phyloP scores from a whole-genome alignment of 345 rosid genomes.

The Citrus maxima region DNA sequence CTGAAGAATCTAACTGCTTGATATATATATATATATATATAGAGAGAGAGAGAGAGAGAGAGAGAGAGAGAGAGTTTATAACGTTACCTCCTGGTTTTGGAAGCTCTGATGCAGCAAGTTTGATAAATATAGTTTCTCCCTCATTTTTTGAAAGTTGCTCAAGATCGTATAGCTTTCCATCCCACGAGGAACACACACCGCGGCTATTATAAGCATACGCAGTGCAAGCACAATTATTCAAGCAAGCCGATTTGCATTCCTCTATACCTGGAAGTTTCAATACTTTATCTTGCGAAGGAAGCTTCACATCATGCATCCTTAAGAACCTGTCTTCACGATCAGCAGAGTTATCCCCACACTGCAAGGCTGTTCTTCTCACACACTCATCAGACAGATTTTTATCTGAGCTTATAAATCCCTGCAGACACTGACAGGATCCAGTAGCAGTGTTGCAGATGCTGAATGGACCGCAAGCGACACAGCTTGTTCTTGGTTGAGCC shows the following conservation, averaged over 20 bases:
- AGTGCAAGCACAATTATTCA: constrained; percentile 13
- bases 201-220: constrained; percentile 16
- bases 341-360: not conserved
- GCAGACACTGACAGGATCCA: not conserved
- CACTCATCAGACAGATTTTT: not conserved
- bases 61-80: too few relatives aligned
- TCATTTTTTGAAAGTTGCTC: not conserved
- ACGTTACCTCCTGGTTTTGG: constrained; percentile 9
- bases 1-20: not conserved
- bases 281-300: too few relatives aligned
- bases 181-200: constrained; percentile 1
- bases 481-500: not conserved
- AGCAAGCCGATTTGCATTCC: constrained; percentile 10
- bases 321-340: constrained; percentile 3
- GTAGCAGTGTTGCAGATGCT: not conserved
- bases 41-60: too few relatives aligned
- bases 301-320: constrained; percentile 3
- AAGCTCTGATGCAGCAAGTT: constrained; percentile 15
- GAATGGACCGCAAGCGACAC: not conserved
- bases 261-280: not conserved
- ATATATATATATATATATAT: too few relatives aligned
- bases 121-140: constrained; percentile 5
- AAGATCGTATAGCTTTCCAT: not conserved
- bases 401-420: not conserved
- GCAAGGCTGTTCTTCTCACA: not conserved